A percentile compares a stretch with the other conserved stretches of the same genome.
Conservation (phyloP, 495 filamentous ascomycete species). For the Xylaria palmicola region DNA sequence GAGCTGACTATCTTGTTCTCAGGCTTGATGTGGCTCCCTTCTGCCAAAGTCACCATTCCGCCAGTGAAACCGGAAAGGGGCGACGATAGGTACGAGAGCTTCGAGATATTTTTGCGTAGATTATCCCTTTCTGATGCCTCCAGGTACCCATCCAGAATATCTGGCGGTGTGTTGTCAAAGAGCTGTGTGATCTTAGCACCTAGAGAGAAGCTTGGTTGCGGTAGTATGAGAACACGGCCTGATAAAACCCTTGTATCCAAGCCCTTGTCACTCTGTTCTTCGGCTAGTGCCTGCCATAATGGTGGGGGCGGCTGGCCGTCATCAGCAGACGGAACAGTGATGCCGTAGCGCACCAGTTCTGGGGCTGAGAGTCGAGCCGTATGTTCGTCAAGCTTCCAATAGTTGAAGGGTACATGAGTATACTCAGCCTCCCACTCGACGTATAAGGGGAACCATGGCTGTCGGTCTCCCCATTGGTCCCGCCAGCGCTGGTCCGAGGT, state of each 20-base stretch:
- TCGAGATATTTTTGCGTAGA: constrained; percentile 2
- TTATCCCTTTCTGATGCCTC: not conserved
- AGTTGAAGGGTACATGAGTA: constrained; percentile 39
- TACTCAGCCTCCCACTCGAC: constrained; percentile 56
- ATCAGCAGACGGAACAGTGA: constrained; percentile 14
- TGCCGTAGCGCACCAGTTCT: constrained; percentile 22
- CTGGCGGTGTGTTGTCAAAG: constrained; percentile 26
- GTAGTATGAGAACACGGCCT: constrained; percentile 45
- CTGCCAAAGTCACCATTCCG: constrained; percentile 39
- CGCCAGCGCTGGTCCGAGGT: constrained; percentile 18
- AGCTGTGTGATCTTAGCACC: constrained; percentile 33
- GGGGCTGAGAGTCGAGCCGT: not conserved
- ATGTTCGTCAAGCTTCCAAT: constrained; percentile 33
- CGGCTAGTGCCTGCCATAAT: constrained; percentile 5
- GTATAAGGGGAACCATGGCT: constrained; percentile 53
- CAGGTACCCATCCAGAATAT: constrained; percentile 19
- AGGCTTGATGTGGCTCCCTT: constrained; percentile 50
- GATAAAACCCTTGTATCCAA: constrained; percentile 31
- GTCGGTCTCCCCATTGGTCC: constrained; percentile 40
- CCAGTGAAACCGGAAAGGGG: constrained; percentile 44
- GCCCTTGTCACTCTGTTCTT: constrained; percentile 7
- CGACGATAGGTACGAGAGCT: constrained; percentile 37
- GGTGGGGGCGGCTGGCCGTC: constrained; percentile 1
- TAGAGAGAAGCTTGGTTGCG: constrained; percentile 45
- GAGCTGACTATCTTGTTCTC: not conserved